Base-by-base conservation (phyloP, 2,329 filamentous ascomycete genomes). In the Colletotrichum coccodes region DNA sequence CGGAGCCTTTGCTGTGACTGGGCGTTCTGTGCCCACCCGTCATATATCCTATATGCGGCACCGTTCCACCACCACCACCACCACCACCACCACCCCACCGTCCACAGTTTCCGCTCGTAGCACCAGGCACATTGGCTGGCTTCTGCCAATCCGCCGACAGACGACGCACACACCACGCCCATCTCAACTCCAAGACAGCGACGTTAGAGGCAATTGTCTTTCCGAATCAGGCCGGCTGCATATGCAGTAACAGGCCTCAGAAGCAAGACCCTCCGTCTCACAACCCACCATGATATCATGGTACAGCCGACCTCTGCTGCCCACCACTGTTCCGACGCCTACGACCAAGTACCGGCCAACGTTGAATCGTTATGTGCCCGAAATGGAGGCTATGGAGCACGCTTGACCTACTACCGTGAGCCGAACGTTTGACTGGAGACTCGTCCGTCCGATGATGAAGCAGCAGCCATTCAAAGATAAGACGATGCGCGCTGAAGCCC, bases 261-360 rank as follows among this genome's bases (percentile, higher is more conserved):
- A 56, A 54, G 62, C 54, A 50, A 60, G 54, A 69, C 62, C 62
- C 62, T 60, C 42, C 23, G 40, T 57, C 23, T 38, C 21, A 49
- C 23, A 60, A 57, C 52, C 66, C 66, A 67, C 63, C 66, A 69
- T 69, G 66, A 69, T 69, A 67, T 69, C 66, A 69, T 67, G 63
- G 52, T 61, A 69, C 66, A 69, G 56, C 44, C 49, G 40, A 49
- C 21, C 30, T 66, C 46, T 30, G 52, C 30, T 53, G 32, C 50
- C 32, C 62, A 52, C 50, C 56, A 56, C 49, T 46, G 34, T 38
- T 49, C 49, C 49, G 42, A 69, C 49, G 30, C 46, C 30, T 34
- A 53, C 54, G 53, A 28, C 56, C 66, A 67, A 61, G 42, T 67
- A 69, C 57, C 66, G 63, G 44, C 66, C 60, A 59, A 64, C 65